Percentiles rank a stretch among this genome's conserved stretches.
phyloP scores from a whole-genome alignment of 1,284 basidiomycete genomes.

The Uromyces viciae-fabae region DNA sequence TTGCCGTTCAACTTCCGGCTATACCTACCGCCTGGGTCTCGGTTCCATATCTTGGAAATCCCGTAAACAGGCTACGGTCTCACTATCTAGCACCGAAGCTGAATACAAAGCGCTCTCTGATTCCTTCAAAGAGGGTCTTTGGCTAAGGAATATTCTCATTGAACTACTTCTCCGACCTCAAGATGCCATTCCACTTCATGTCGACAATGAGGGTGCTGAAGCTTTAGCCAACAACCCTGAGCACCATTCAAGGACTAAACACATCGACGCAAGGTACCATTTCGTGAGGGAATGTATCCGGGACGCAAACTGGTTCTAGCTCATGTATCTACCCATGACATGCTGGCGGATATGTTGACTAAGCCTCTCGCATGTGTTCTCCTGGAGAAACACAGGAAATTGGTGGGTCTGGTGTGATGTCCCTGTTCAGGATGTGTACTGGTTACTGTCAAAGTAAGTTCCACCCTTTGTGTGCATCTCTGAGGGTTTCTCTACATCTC shows the following conservation, averaged over 20 bases:
- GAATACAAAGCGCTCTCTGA: conserved; percentile 7
- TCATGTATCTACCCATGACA: not conserved
- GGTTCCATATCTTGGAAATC: conserved; percentile 13
- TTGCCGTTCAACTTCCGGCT: not conserved
- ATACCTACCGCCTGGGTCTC: not conserved
- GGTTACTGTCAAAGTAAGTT: too few relatives aligned
- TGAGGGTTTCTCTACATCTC: too few relatives aligned
- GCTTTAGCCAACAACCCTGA: conserved; percentile 54
- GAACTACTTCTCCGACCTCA: not conserved
- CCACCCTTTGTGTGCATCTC: too few relatives aligned
- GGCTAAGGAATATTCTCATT: not conserved
- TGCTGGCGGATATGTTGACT: conserved; percentile 1
- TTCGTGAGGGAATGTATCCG: conserved; percentile 57
- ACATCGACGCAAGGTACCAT: conserved; percentile 58
- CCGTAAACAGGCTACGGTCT: not conserved
- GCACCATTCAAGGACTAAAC: conserved; percentile 56
- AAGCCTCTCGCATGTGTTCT: not conserved
- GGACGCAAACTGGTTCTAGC: too few relatives aligned
- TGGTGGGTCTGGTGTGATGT: too few relatives aligned
- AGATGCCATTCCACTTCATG: conserved; percentile 50
- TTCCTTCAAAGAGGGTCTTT: not conserved
- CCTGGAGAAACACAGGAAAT: not conserved
- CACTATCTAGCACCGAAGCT: not conserved
- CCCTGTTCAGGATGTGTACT: too few relatives aligned
- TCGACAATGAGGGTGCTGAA: conserved; percentile 56